Base-by-base conservation (phyloP, 208 protist species). In the Hexamita inflata region DNA sequence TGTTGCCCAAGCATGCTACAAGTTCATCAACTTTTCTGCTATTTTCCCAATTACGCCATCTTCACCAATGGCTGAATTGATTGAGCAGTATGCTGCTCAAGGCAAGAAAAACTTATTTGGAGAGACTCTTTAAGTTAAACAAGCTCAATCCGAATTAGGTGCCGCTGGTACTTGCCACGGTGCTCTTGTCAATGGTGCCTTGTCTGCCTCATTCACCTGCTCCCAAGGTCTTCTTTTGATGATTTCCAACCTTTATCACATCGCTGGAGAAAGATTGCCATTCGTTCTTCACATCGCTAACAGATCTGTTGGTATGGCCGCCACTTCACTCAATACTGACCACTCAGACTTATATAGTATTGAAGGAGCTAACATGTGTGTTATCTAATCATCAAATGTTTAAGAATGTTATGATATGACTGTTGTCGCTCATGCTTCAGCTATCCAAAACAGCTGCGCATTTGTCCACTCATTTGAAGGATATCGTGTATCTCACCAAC, bases 31-130 rank as follows among this genome's bases (percentile, higher is more conserved):
- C 53, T 77, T 68, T 9, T 53, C 80, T 13, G 79, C 85, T 73
- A 87, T 89, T n/a, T 89, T 84, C 65, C 87, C 86, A n/a, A 89
- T 89, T 58, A 85, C 85, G 1, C 87, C 87, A 32, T 81, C 84
- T 19, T 62, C 74, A 1, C 13, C 70, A 35, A 68, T 68, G 11
- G 77, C 41, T 4, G 68, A 80, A 26, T 30, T 45, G 0, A 28
- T 53, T 30, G 77, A 80, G 15, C 30, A 41, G 13, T 40, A 40
- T 11, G 60, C 67, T 32, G 58, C 49, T 30, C 34, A 65, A 42
- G 68, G 42, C 1, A 30, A 35, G 9, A 75, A 68, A 34, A 80
- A 80, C n/a, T 1, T 76, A 0, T 67, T 66, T 30, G 65, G 53
- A 9, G 24, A 67, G 24, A 40, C 4, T 30, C 1, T 53, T 34